Evolutionary conservation across 345 rosid species (phyloP).

Genomic region (Cardamine resedifolia): DNA sequence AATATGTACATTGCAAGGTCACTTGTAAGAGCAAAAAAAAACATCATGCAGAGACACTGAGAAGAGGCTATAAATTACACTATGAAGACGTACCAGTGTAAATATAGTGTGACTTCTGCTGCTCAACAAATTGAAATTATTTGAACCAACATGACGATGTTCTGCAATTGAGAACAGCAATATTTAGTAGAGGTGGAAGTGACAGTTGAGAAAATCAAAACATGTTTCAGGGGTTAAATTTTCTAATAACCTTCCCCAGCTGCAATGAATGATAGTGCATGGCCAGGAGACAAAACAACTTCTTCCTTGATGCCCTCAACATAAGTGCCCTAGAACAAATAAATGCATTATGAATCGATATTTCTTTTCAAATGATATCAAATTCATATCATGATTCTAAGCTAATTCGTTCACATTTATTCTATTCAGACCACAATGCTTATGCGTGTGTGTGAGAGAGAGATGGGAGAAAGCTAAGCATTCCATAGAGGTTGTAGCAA

Average conservation of each 20-base stretch:
- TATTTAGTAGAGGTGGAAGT: conserved; percentile 12
- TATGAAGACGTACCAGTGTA: conserved; percentile 64
- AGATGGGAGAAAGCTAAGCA: conserved; percentile 11
- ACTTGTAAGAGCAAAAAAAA: conserved; percentile 5
- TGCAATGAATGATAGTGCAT: conserved; percentile 95
- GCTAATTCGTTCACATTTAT: background rate
- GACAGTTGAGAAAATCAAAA: conserved; percentile 2
- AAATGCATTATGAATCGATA: conserved; percentile 2
- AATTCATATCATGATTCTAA: background rate
- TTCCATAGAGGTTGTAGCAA: no score
- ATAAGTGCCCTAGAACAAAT: conserved; percentile 76
- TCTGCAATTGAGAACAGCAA: conserved; percentile 52
- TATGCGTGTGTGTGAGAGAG: background rate
- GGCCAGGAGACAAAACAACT: conserved; percentile 99
- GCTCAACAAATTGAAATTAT: conserved; percentile 93
- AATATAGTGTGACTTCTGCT: conserved; percentile 99
- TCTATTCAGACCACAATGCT: background rate
- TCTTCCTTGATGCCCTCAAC: conserved; percentile 99
- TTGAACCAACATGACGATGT: conserved; percentile 99
- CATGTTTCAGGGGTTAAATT: background rate
- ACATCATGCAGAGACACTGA: conserved; percentile 3
- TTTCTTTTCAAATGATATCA: background rate
- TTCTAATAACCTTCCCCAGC: conserved; percentile 88
- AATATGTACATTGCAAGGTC: conserved; percentile 11
- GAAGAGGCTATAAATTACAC: background rate